phyloP scores from a whole-genome alignment of 1,284 basidiomycete genomes.

The Tausonia pullulans region DNA sequence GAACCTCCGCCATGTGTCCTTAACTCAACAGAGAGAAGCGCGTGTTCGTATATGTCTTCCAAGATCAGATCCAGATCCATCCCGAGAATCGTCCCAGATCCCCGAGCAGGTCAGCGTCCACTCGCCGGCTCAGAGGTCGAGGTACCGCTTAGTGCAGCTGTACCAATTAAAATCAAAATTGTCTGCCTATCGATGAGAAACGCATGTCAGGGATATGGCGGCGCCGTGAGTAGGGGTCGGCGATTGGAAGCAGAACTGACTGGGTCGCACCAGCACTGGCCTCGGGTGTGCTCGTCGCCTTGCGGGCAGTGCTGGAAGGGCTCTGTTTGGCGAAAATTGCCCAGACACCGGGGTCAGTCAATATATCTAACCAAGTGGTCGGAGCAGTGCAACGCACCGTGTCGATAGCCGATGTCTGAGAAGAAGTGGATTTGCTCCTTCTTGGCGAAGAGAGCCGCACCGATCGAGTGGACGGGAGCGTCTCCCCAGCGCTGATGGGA shows the following conservation, averaged over 20 bases:
- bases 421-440: slow-evolving; percentile 69
- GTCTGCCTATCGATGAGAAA: not conserved
- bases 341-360: not conserved
- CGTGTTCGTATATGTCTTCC: no score
- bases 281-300: slow-evolving; percentile 40
- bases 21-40: no score
- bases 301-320: slow-evolving; percentile 58
- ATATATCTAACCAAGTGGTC: not conserved
- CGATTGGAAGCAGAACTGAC: not conserved
- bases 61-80: no score
- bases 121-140: no score
- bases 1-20: no score
- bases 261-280: slow-evolving; percentile 38
- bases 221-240: not conserved
- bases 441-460: slow-evolving; percentile 56
- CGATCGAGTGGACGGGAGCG: slow-evolving; percentile 56
- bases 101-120: no score
- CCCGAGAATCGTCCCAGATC: no score
- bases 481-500: slow-evolving; percentile 8
- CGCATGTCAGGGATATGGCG: not conserved
- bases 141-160: not conserved
- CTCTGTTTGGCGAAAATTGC: slow-evolving; percentile 19
- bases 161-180: slow-evolving; percentile 24
- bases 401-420: slow-evolving; percentile 38
- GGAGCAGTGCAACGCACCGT: slow-evolving; percentile 29